phyloP scores from a whole-genome alignment of 768 basidiomycete genomes.

The Hortiboletus flavorubellus region DNA sequence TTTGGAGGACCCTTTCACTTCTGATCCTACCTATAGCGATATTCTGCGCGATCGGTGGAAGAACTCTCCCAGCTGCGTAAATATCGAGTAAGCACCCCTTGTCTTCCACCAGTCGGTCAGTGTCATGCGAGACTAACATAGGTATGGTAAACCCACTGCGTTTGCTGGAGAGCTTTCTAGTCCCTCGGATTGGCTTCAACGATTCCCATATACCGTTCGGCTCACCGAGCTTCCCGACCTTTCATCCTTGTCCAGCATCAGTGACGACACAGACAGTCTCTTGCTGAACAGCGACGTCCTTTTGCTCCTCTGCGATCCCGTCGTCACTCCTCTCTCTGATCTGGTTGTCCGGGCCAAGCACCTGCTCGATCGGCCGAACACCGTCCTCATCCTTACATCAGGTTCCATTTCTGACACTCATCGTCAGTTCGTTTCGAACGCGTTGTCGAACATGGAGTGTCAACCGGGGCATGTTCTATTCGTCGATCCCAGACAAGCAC shows the following conservation, averaged over 20 bases:
- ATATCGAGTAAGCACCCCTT: slow-evolving; percentile 24
- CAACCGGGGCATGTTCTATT: slow-evolving; percentile 37
- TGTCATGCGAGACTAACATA: slow-evolving; percentile 2
- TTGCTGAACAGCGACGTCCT: slow-evolving; percentile 52
- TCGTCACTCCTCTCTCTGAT: slow-evolving; percentile 45
- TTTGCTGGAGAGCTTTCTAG: slow-evolving; percentile 34
- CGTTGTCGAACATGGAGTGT: slow-evolving; percentile 22
- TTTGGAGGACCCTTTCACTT: slow-evolving; percentile 65
- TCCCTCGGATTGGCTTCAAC: slow-evolving; percentile 53
- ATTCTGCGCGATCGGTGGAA: slow-evolving; percentile 51
- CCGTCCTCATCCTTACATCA: slow-evolving; percentile 43
- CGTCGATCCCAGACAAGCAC: slow-evolving; percentile 58
- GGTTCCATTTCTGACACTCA: slow-evolving; percentile 19
- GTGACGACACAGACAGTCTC: slow-evolving; percentile 17
- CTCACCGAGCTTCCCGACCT: slow-evolving; percentile 39
- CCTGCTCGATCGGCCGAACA: slow-evolving; percentile 37
- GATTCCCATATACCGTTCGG: slow-evolving; percentile 50
- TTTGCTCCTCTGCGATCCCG: slow-evolving; percentile 61
- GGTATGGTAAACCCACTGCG: slow-evolving; percentile 23
- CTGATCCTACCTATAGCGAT: slow-evolving; percentile 43
- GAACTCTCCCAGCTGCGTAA: slow-evolving; percentile 23
- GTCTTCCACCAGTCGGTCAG: background rate
- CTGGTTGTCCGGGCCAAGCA: slow-evolving; percentile 27
- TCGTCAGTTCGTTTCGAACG: slow-evolving; percentile 17
- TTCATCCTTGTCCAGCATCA: slow-evolving; percentile 12